Evolutionary conservation across 805 yeast genomes (phyloP).

Genomic region (Candida railenensis): DNA sequence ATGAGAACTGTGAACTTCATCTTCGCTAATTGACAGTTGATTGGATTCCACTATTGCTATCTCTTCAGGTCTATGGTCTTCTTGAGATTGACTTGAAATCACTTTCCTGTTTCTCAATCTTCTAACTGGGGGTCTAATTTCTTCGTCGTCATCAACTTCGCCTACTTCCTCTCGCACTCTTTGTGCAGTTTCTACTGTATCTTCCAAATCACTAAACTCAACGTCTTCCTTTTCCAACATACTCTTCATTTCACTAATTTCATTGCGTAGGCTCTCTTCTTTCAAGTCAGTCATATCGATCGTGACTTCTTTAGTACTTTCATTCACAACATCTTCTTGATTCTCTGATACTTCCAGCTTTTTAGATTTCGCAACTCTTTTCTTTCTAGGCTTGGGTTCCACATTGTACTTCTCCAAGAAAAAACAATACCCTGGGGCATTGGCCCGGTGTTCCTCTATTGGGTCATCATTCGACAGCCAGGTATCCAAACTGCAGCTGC

Average conservation of each 20-base stretch:
- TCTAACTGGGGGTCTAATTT: not conserved
- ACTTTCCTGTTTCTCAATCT: not conserved
- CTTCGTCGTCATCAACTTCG: not conserved
- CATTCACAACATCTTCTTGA: no score
- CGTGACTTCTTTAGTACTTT: not conserved
- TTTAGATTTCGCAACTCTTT: not conserved
- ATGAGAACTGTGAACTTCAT: not conserved
- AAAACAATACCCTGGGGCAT: slow-evolving; percentile 22
- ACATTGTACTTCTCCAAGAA: slow-evolving; percentile 17
- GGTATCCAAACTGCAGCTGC: slow-evolving; percentile 25
- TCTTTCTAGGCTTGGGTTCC: slow-evolving; percentile 2
- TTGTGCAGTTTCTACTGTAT: slow-evolving; percentile 2
- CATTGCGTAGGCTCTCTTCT: not conserved
- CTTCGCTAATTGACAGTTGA: not conserved
- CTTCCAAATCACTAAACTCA: not conserved
- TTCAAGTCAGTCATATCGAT: not conserved
- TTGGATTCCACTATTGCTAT: not conserved
- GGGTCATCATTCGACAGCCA: slow-evolving; percentile 73
- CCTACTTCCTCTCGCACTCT: not conserved
- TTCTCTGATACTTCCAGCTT: no score
- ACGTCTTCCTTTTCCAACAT: not conserved
- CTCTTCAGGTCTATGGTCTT: not conserved
- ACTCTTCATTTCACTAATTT: not conserved
- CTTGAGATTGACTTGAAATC: not conserved
- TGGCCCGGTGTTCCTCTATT: slow-evolving; percentile 48